phyloP scores from a whole-genome alignment of 768 basidiomycete genomes.

The Lactifluus piperatus region DNA sequence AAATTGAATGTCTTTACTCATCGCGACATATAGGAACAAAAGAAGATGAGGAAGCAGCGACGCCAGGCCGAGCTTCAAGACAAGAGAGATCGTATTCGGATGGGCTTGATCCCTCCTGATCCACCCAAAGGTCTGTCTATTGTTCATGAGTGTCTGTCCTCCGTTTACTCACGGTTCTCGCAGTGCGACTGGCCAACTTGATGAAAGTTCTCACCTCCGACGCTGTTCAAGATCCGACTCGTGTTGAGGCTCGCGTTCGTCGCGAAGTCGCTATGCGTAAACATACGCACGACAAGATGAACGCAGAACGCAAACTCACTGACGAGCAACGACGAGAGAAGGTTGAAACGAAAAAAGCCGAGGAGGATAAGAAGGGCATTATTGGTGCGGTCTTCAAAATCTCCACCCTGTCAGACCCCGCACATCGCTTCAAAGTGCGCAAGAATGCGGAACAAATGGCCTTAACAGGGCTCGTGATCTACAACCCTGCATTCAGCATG shows the following conservation, averaged over 20 bases:
- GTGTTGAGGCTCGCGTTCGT: slow-evolving; percentile 91
- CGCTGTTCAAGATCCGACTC: slow-evolving; percentile 94
- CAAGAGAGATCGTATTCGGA: slow-evolving; percentile 87
- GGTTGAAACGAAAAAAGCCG: slow-evolving; percentile 72
- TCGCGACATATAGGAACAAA: slow-evolving; percentile 54
- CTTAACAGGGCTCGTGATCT: slow-evolving; percentile 83
- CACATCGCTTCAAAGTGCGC: slow-evolving; percentile 93
- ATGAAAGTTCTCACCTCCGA: slow-evolving; percentile 98
- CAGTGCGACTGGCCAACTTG: slow-evolving; percentile 88
- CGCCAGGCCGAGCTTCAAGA: slow-evolving; percentile 87
- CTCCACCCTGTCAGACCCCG: slow-evolving; percentile 79
- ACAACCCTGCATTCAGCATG: slow-evolving; percentile 82
- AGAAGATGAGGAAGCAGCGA: slow-evolving; percentile 91
- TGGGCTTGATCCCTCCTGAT: slow-evolving; percentile 94
- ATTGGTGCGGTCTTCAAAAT: slow-evolving; percentile 87
- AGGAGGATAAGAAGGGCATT: slow-evolving; percentile 81
- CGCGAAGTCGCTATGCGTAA: slow-evolving; percentile 88
- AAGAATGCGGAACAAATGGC: slow-evolving; percentile 92
- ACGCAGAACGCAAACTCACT: slow-evolving; percentile 83
- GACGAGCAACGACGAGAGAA: slow-evolving; percentile 87
- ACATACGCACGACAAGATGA: slow-evolving; percentile 88
- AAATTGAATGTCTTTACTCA: not conserved
- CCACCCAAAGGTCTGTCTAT: slow-evolving; percentile 78
- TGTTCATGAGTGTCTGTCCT: not conserved
- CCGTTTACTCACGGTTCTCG: slow-evolving; percentile 9